Conservation (phyloP, 2,329 filamentous ascomycete species). For the Fusarium sp. region DNA sequence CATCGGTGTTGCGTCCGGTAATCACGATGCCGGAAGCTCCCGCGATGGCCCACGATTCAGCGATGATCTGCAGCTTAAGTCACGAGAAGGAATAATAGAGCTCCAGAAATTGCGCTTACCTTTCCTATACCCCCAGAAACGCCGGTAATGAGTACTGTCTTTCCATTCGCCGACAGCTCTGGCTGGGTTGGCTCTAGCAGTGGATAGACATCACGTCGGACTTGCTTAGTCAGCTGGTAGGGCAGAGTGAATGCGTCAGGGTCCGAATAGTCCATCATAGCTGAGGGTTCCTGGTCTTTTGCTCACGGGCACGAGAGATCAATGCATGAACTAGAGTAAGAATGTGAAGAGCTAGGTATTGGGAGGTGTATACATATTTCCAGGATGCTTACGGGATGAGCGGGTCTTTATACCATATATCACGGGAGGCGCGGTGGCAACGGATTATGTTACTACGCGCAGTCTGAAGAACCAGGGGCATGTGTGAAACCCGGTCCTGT, state of each 20-base stretch:
- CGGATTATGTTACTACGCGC: not conserved
- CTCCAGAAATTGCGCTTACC: not conserved
- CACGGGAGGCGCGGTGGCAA: not conserved
- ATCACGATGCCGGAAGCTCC: not conserved
- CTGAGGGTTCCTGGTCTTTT: not conserved
- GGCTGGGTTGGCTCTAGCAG: not conserved
- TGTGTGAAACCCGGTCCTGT: not conserved
- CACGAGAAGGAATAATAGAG: not conserved
- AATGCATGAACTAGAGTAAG: not conserved
- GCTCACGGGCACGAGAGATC: not conserved
- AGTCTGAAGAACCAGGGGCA: not conserved
- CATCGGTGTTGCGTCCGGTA: not conserved
- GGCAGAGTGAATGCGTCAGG: not conserved
- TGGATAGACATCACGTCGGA: not conserved
- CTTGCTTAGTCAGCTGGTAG: not conserved
- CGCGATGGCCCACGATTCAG: not conserved
- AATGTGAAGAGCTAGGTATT: not conserved
- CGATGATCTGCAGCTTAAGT: not conserved
- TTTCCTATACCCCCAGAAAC: not conserved
- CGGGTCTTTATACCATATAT: not conserved
- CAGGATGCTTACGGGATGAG: not conserved
- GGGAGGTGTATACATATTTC: not conserved
- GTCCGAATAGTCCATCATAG: not conserved
- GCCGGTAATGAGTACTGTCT: not conserved
- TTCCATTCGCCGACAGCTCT: not conserved